Evolutionary conservation across 2,329 filamentous ascomycete species (phyloP), one percentile per base, ranked within the genome.

Genomic region (Westerdykella aurantiaca): DNA sequence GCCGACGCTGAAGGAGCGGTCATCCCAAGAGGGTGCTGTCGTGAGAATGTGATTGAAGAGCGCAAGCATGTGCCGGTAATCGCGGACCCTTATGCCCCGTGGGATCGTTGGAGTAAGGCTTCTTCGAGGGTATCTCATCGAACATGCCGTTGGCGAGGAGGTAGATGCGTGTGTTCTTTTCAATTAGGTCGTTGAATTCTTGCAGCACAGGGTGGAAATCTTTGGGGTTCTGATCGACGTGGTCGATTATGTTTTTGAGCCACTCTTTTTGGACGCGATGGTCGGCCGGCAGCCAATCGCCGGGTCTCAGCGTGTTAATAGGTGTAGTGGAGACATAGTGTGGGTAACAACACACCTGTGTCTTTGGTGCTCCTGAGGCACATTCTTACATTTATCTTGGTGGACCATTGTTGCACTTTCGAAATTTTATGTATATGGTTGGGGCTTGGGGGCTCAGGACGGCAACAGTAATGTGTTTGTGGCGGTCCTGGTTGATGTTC

Each of bases 121-220:
- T 68, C 61, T 80, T 81, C 25, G 61, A 58, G 0, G 83, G 83
- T 16, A 86, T 71, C 65, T 87, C 80, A 23, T 78, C 71, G 65
- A 84, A 87, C 84, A 87, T 87, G 49, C 76, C 70, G 18, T 70
- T 69, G 57, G 85, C 79, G 60, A 82, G 79, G 74, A 86, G 81
- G 69, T 80, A 82, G 21, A 87, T 69, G 17, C 81, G 75, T 1
- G 81, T 69, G 50, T 80, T 80, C 22, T 63, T 63, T 60, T 87
- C 83, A 49, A 88, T 86, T 18, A 86, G 67, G 1, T 77, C 62
- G 56, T 81, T 73, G 68, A 88, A 85, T 50, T 86, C 83, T 48
- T 75, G 55, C 0, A 87, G 64, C 0, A 80, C 80, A 0, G 81
- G 82, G 11, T 76, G 72, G 0, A 86, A 69, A 2, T 74, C 62